Conservation (phyloP, 805 yeast species). For the Geotrichum ghanense region DNA sequence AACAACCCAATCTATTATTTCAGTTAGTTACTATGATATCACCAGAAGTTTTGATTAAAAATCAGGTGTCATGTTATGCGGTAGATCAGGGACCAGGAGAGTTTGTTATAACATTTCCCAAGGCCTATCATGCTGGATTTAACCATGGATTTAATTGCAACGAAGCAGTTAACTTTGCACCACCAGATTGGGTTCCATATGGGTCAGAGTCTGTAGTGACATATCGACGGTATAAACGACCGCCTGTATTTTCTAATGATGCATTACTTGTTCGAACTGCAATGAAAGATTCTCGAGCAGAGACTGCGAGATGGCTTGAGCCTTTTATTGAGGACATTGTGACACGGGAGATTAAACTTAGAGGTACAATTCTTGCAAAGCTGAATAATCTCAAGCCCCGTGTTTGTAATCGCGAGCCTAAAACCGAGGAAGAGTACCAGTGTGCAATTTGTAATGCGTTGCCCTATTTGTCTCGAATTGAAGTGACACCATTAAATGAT, state of each 20-base stretch:
- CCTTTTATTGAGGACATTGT: conserved; percentile 10
- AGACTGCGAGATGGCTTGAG: conserved; percentile 15
- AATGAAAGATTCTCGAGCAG: conserved; percentile 8
- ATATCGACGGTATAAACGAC: conserved; percentile 20
- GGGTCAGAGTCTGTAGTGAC: conserved; percentile 21
- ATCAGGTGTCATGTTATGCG: conserved; percentile 36
- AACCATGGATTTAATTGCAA: conserved; percentile 64
- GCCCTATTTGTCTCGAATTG: conserved; percentile 16
- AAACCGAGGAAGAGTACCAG: conserved; percentile 14
- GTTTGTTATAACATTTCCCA: conserved; percentile 75
- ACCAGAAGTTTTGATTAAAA: conserved; percentile 42
- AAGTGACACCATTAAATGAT: conserved; percentile 2
- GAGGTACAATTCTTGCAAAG: conserved; percentile 2
- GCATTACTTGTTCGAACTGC: conserved; percentile 20
- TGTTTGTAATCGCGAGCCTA: conserved; percentile 6
- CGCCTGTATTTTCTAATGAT: conserved; percentile 28
- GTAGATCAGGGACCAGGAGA: conserved; percentile 75
- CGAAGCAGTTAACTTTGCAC: conserved; percentile 32
- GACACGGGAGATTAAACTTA: conserved; percentile 5
- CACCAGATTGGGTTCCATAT: conserved; percentile 28
- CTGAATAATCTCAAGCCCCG: conserved; percentile 1
- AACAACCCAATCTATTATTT: conserved; percentile 82
- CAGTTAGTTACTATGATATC: conserved; percentile 74
- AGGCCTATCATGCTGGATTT: conserved; percentile 85
- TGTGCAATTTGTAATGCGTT: conserved; percentile 16